Percentiles rank a stretch among this genome's conserved stretches.
Conservation (phyloP, 495 filamentous ascomycete species). For the Aspergillus homomorphus region DNA sequence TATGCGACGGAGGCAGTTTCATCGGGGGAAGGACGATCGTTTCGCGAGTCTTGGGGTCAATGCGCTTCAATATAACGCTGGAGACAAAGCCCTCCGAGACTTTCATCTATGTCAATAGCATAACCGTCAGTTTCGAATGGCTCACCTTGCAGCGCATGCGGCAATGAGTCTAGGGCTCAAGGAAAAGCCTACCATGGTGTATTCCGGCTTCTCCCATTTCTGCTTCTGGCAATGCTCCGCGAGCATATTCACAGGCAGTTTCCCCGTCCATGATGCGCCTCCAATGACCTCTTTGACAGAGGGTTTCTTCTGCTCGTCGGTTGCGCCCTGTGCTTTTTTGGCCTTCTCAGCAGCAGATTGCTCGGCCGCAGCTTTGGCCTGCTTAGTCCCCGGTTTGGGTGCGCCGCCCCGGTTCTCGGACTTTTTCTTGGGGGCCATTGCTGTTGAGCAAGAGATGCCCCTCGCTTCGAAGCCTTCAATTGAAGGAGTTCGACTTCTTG, state of each 20-base stretch:
- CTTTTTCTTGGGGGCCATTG: slow-evolving; percentile 48
- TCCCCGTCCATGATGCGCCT: slow-evolving; percentile 95
- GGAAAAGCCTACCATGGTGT: slow-evolving; percentile 62
- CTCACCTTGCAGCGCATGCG: too few relatives aligned
- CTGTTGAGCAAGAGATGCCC: slow-evolving; percentile 10
- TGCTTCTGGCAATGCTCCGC: slow-evolving; percentile 93
- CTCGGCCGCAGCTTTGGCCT: slow-evolving; percentile 43
- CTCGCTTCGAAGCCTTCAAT: slow-evolving; percentile 23
- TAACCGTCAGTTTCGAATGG: too few relatives aligned
- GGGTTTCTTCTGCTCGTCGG: slow-evolving; percentile 67
- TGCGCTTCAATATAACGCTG: slow-evolving; percentile 71
- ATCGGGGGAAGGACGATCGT: slow-evolving; percentile 71
- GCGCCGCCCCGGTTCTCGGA: slow-evolving; percentile 38
- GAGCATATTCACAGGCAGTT: slow-evolving; percentile 88
- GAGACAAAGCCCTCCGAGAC: slow-evolving; percentile 65
- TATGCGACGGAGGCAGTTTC: slow-evolving; percentile 69
- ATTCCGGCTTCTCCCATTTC: slow-evolving; percentile 93
- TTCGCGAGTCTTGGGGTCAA: slow-evolving; percentile 81
- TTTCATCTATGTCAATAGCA: slow-evolving; percentile 40
- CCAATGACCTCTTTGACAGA: slow-evolving; percentile 86
- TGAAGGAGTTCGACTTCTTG: too few relatives aligned
- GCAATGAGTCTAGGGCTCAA: too few relatives aligned
- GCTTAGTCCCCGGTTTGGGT: slow-evolving; percentile 45
- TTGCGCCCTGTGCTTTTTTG: slow-evolving; percentile 32
- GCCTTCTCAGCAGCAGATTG: slow-evolving; percentile 24